phyloP scores from a whole-genome alignment of 345 rosid genomes.

The Aethionema arabicum region DNA sequence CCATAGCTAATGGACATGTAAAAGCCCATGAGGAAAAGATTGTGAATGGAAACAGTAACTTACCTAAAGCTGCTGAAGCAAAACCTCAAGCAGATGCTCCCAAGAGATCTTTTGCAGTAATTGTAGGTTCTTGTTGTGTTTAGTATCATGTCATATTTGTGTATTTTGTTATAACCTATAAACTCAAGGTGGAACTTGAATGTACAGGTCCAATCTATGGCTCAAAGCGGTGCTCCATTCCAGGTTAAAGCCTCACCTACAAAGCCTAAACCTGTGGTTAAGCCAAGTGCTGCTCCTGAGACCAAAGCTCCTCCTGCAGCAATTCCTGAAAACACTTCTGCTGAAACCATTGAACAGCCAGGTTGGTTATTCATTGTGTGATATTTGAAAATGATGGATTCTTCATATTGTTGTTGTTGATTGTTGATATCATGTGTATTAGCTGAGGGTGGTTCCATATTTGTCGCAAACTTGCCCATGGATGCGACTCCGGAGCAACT shows the following conservation, averaged over 20 bases:
- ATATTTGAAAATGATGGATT: neutral
- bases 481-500: constrained; percentile 32
- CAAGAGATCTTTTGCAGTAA: constrained; percentile 28
- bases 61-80: constrained; percentile 24
- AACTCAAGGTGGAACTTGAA: constrained; percentile 8
- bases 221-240: constrained; percentile 10
- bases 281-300: constrained; percentile 16
- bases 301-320: constrained; percentile 17
- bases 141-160: neutral
- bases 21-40: neutral
- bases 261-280: constrained; percentile 23
- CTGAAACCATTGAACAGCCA: neutral
- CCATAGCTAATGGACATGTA: constrained; percentile 8
- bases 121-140: constrained; percentile 27
- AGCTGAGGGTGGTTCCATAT: constrained; percentile 24
- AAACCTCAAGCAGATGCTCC: constrained; percentile 25
- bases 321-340: constrained; percentile 18
- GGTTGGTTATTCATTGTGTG: constrained; percentile 3
- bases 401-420: neutral
- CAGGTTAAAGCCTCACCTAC: constrained; percentile 18
- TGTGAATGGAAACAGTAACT: constrained; percentile 14
- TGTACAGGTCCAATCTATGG: constrained; percentile 18
- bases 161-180: neutral
- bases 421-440: neutral
- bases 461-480: constrained; percentile 35